A percentile compares a stretch with the other conserved stretches of the same genome.
Evolutionary conservation across 202 grass and related monocot species (phyloP).

Genomic region (Dendrocalamus latiflorus): DNA sequence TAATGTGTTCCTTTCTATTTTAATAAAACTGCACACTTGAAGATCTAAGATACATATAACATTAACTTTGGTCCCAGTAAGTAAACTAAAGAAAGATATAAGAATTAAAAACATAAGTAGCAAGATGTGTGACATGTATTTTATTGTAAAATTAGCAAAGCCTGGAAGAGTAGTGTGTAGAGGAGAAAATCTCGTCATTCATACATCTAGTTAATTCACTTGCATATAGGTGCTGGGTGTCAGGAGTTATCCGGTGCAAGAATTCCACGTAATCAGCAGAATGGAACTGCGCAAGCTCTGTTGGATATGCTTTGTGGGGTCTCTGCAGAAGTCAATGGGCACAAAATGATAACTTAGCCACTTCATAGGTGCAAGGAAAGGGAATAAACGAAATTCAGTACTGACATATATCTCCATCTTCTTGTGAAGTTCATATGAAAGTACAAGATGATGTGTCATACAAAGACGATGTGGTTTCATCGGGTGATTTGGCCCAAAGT

Average conservation of each 20-base stretch:
- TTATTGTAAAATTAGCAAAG: conserved; percentile 10
- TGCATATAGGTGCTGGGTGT: too few species aligned
- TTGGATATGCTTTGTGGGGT: too few species aligned
- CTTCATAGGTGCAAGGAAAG: conserved; percentile 18
- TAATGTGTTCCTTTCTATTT: conserved; percentile 6
- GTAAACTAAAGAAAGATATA: background rate
- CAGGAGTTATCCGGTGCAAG: conserved; percentile 92
- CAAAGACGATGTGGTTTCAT: too few species aligned
- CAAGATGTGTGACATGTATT: background rate
- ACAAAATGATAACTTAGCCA: conserved; percentile 9
- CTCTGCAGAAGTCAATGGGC: conserved; percentile 49
- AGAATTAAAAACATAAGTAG: conserved; percentile 7
- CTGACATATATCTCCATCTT: too few species aligned
- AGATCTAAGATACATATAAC: conserved; percentile 4
- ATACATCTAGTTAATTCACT: conserved; percentile 89
- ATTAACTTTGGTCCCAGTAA: conserved; percentile 11
- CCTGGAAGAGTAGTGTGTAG: too few species aligned
- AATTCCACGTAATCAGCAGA: conserved; percentile 99
- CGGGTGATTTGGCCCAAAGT: too few species aligned
- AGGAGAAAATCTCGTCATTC: conserved; percentile 21
- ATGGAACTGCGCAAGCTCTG: conserved; percentile 95
- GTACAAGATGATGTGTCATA: too few species aligned
- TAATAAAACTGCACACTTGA: background rate
- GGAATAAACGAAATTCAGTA: conserved; percentile 29
- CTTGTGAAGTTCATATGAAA: too few species aligned